A percentile compares a stretch with the other conserved stretches of the same genome.
These are phyloP conservation scores for Diversispora epigaea DNA, from an alignment of 192 early-diverging fungal species.

Conservation along the genomic window DNA sequence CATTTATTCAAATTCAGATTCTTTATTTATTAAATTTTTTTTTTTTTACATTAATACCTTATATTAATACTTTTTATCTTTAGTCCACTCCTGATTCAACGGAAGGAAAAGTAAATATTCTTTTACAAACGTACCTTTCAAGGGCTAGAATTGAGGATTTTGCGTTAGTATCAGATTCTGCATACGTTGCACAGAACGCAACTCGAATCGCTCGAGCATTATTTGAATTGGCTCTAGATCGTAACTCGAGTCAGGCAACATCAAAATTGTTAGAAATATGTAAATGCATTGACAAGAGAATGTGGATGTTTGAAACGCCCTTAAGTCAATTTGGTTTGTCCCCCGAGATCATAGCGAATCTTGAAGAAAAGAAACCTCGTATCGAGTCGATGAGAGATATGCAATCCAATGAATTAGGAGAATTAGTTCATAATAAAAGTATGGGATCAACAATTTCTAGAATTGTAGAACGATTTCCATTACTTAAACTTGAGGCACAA, in stretches of 20 bases:
- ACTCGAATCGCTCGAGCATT: constrained; percentile 90
- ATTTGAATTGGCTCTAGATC: constrained; percentile 91
- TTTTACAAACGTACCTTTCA: constrained; percentile 88
- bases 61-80: background rate
- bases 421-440: constrained; percentile 75
- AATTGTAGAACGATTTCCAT: constrained; percentile 85
- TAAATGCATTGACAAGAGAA: constrained; percentile 80
- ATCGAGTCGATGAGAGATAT: constrained; percentile 83
- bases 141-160: constrained; percentile 83
- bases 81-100: constrained; percentile 78
- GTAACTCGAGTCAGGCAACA: constrained; percentile 86
- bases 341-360: constrained; percentile 66
- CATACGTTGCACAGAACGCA: constrained; percentile 93
- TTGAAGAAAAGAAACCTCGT: constrained; percentile 59
- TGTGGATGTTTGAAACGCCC: constrained; percentile 94
- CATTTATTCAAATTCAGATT: constrained; percentile 8
- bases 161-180: constrained; percentile 89
- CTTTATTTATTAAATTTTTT: background rate
- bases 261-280: constrained; percentile 78
- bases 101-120: constrained; percentile 90
- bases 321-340: constrained; percentile 82
- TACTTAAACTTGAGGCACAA: constrained; percentile 72
- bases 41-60: constrained; percentile 20
- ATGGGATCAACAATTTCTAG: constrained; percentile 74
- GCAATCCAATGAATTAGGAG: constrained; percentile 81